Evolutionary conservation across 495 filamentous ascomycete species (phyloP), one percentile per base, ranked within the genome.

Genomic region (Penicillium dipodomyicola): DNA sequence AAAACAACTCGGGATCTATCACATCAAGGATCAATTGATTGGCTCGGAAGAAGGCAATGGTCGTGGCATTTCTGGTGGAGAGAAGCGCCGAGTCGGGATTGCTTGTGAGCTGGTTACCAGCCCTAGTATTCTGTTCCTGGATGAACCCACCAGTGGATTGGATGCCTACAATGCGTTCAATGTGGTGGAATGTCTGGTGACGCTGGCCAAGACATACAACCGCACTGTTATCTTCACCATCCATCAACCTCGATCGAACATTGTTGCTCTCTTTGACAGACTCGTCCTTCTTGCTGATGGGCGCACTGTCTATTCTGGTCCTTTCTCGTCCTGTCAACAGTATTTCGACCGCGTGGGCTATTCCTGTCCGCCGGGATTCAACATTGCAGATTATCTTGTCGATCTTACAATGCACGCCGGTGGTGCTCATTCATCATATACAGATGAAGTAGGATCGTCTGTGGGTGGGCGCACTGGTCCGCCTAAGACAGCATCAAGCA

Each of bases 231-330:
- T 98, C 54, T 97, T 98, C 77, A 98, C 94, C 5, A 98, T 98
- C 59, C 94, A 98, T 72, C 94, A 98, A 61, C 94, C 94, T n/a
- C 82, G 96, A 56, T 97, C 94, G n/a, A 98, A 98, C 64, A 98
- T 98, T 62, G 94, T 97, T 29, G 94, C 94, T n/a, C 80, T 98
- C 30, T 98, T 98, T 64, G 95, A 98, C 68, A 85, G 93, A 53
- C 80, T 98, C 17, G 83, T 98, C 58, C 84, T 98, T 17, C 78
- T 98, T 33, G 94, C 94, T 8, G 85, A 89, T 61, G 94, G 94
- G 35, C 89, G 85, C 63, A 88, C 89, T 3, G 93, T 98, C 8
- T 98, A 95, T 65, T 97, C 93, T 2, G 94, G 94, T 0, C 88
- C 90, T 19, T 91, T 96, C 62, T 84, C 88, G 3, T 85, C 84